Base-by-base conservation (phyloP, 441 rosid genomes). In the Lepidium campestre region DNA sequence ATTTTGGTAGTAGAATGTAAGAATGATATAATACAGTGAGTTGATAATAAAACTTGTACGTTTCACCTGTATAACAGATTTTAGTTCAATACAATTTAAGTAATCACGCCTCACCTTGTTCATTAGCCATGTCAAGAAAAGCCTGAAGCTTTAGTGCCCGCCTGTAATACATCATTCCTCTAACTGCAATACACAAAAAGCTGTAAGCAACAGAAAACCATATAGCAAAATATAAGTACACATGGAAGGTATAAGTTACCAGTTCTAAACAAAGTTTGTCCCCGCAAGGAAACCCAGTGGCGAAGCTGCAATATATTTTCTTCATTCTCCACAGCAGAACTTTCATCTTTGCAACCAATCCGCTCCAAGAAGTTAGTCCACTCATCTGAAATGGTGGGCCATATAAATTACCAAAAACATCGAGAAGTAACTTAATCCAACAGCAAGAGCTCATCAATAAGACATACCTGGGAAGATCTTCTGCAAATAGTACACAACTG, bases 91-190 rank as follows among this genome's bases (percentile, higher is more conserved):
- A 61, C 15, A 59, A 53, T 47, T 35, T 44, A 61, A 71, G 61
- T 41, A 10, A 56, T 18, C 57, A 48, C 29, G 67, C 45, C 55
- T 79, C 79, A 94, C 99, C 97, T 37, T 37, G 65, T 77, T 89
- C 97, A 68, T 53, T 36, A 80, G 99, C 99, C 99, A 94, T 91
- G 82, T 94, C 99, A 77, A 94, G 97, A 70, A 91, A 94, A 65
- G 99, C 98, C 77, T 94, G 99, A 76, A 94, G 96, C 87, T 81
- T 94, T 73, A 94, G 75, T 68, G 99, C 99, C 44, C 99, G 84
- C 82, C 91, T 81, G 73, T 90, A 94, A 67, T 94, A 94, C 99
- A 91, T 91, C 99, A 94, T 94, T 52, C 99, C 99, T 79, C 98
- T 82, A 62, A 94, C 97, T 94, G 95, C 76, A 81, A 58, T 15